Evolutionary conservation across 2,329 filamentous ascomycete genomes (phyloP), one percentile per base, ranked within the genome.

Genomic region (Colletotrichum destructivum): DNA sequence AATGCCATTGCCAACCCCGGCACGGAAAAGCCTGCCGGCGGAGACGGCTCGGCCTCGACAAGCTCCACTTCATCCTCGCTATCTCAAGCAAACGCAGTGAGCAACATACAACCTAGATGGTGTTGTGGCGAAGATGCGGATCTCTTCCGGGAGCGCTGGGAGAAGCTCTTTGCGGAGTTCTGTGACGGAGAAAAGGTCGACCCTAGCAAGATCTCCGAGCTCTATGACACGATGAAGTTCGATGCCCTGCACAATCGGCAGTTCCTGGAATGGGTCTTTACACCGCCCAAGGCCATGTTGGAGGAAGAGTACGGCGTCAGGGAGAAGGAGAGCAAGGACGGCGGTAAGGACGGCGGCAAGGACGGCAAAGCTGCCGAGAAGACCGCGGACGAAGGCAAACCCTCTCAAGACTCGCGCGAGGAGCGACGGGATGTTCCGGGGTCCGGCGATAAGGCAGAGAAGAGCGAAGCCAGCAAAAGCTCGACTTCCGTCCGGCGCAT

Each of bases 141-240:
- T 75, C 87, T 99, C 2, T 99, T 99, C 86, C 94, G 93, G 75
- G 96, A 99, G 81, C 90, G 96, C 40, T 99, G 96, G 96, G 96
- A 98, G 83, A 99, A 99, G 84, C 88, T 99, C 2, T 99, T 99
- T 82, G 90, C 92, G 59, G 96, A 99, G 79, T 99, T 99, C 78
- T 96, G 93, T 75, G 97, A 99, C 80, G 93, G 94, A 1, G 96
- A 99, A 78, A 99, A 99, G 85, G 95, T 98, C 21, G 96, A 99
- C 81, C 97, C 97, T 21, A 98, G 95, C 86, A 99, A 99, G 85
- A 96, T 99, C 73, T 98, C 95, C 6, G 96, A 99, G 84, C 88
- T 99, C 3, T 99, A 99, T 81, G 96, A 99, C 81, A 98, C 96
- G 23, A 98, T 99, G 96, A 99, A 99, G 82, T 99, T 98, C 75